These are phyloP conservation scores for Capsicum rhomboideum DNA, from an alignment of 257 asterid genomes.

Conservation along the genomic window DNA sequence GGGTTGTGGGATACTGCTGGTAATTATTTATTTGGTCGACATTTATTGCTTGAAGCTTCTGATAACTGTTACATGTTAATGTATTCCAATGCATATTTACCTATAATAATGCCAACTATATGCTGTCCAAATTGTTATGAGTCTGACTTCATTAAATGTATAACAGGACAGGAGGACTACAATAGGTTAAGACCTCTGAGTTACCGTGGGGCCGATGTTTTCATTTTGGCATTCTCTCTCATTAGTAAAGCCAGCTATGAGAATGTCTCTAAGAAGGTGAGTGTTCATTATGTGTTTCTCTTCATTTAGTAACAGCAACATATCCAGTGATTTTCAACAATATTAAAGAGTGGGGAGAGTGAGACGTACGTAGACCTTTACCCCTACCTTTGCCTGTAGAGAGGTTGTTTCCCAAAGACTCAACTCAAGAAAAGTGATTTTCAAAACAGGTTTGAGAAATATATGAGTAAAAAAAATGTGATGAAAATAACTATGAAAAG, in stretches of 20 bases:
- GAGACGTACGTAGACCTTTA: too few relatives aligned
- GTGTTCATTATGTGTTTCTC: background rate
- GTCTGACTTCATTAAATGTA: background rate
- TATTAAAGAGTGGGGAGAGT: too few relatives aligned
- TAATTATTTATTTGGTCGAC: slow-evolving; percentile 2
- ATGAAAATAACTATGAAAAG: too few relatives aligned
- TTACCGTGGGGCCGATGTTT: slow-evolving; percentile 31
- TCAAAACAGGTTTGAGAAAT: too few relatives aligned
- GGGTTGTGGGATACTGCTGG: slow-evolving; percentile 36
- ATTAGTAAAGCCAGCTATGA: slow-evolving; percentile 31
- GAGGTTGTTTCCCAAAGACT: too few relatives aligned
- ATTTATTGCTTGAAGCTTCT: background rate
- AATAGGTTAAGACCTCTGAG: slow-evolving; percentile 29
- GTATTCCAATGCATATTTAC: background rate
- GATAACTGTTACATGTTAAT: background rate
- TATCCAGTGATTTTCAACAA: too few relatives aligned
- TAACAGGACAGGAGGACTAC: slow-evolving; percentile 28
- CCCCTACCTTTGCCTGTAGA: too few relatives aligned
- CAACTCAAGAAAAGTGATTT: too few relatives aligned
- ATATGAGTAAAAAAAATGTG: too few relatives aligned
- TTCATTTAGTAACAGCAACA: background rate
- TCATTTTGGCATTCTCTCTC: slow-evolving; percentile 31
- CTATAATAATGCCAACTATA: background rate
- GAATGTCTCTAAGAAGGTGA: slow-evolving; percentile 25
- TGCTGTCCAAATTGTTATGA: background rate